phyloP scores from a whole-genome alignment of 768 basidiomycete species.

The Lactarius psammicola region DNA sequence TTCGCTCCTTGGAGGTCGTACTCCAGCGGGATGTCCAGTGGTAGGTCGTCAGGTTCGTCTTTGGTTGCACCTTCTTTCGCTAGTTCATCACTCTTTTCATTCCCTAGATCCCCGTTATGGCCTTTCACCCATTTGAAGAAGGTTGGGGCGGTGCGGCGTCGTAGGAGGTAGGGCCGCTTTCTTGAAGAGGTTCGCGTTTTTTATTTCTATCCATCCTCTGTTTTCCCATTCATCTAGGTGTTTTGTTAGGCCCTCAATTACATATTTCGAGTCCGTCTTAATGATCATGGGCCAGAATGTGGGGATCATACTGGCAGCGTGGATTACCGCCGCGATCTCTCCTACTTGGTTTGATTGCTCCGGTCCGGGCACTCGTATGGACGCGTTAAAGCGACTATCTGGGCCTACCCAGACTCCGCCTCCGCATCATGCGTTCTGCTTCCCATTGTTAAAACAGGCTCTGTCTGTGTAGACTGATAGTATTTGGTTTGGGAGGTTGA shows the following conservation, averaged over 20 bases:
- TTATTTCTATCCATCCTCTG: constrained; percentile 3
- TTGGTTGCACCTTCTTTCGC: background rate
- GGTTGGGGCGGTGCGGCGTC: background rate
- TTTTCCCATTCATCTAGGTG: constrained; percentile 5
- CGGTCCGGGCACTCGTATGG: background rate
- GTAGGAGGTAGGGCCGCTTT: background rate
- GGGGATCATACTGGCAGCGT: too few relatives aligned
- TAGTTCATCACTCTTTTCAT: background rate
- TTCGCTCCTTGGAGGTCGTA: too few relatives aligned
- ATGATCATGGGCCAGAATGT: too few relatives aligned
- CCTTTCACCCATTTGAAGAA: constrained; percentile 4
- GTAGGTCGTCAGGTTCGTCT: background rate
- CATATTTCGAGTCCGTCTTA: background rate
- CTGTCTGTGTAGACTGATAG: constrained; percentile 35
- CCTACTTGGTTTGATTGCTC: background rate
- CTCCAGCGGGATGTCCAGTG: too few relatives aligned
- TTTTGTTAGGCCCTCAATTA: background rate
- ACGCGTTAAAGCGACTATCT: background rate
- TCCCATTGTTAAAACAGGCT: constrained; percentile 30
- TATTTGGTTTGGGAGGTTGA: too few relatives aligned
- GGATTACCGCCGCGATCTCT: background rate
- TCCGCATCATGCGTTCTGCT: constrained; percentile 29
- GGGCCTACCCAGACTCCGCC: constrained; percentile 23
- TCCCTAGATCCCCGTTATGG: background rate
- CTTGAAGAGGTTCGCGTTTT: background rate